Percentiles rank a stretch among this genome's conserved stretches.
Conservation (phyloP, 1,139 yeast species). For the Kazachstania sp. region DNA sequence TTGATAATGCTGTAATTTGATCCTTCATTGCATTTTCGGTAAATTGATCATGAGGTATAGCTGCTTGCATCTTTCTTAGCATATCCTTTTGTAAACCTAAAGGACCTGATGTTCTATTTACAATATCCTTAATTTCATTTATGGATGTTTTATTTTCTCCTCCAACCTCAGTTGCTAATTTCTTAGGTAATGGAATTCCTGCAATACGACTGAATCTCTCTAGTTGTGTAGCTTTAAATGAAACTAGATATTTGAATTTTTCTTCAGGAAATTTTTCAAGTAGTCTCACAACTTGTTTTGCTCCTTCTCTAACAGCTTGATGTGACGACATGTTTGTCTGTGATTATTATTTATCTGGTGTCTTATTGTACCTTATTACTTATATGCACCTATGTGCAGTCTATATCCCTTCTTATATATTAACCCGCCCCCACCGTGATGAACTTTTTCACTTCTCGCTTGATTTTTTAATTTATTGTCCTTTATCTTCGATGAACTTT, state of each 20-base stretch:
- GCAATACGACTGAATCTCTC: conserved; percentile 46
- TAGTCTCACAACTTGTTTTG: conserved; percentile 35
- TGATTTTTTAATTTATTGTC: too few relatives aligned
- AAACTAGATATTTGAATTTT: conserved; percentile 54
- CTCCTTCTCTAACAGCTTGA: conserved; percentile 30
- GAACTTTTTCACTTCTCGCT: not conserved
- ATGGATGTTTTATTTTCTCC: conserved; percentile 16
- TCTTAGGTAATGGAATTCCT: conserved; percentile 30
- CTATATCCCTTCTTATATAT: not conserved
- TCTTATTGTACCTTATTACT: too few relatives aligned
- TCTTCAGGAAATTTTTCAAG: conserved; percentile 51
- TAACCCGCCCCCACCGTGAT: not conserved
- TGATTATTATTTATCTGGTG: not conserved
- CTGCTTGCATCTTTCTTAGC: conserved; percentile 33
- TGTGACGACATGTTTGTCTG: conserved; percentile 1
- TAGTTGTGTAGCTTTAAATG: conserved; percentile 58
- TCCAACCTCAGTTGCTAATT: conserved; percentile 25
- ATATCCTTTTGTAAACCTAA: conserved; percentile 28
- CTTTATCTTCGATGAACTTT: too few relatives aligned
- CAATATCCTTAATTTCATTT: conserved; percentile 30
- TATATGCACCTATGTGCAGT: too few relatives aligned
- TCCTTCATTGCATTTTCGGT: conserved; percentile 47
- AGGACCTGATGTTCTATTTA: conserved; percentile 30
- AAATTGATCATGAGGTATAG: conserved; percentile 34
- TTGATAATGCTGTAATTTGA: conserved; percentile 52